Conservation (phyloP, 2,329 filamentous ascomycete genomes). For the Penicillium brevicompactum region DNA sequence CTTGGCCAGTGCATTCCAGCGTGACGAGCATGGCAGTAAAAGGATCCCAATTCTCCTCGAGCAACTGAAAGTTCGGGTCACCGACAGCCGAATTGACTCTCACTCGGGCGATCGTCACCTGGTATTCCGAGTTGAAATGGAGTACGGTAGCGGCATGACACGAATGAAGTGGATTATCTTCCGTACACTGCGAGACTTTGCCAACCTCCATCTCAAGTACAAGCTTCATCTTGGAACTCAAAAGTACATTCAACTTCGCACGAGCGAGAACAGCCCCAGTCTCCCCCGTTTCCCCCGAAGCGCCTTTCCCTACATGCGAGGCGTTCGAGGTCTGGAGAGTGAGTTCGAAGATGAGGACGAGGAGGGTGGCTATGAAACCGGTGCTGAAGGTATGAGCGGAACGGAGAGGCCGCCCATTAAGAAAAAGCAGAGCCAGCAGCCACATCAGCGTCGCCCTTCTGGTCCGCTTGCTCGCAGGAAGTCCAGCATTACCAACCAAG, state of each 20-base stretch:
- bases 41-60: conserved; percentile 93
- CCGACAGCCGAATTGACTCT: conserved; percentile 72
- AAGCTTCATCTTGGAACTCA: conserved; percentile 83
- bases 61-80: conserved; percentile 86
- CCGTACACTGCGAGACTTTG: conserved; percentile 83
- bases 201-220: conserved; percentile 91
- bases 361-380: conserved; percentile 49
- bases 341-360: conserved; percentile 72
- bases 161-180: conserved; percentile 96
- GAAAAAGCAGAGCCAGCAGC: conserved; percentile 43
- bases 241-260: conserved; percentile 72
- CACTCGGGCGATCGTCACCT: conserved; percentile 68
- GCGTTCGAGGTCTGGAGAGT: conserved; percentile 76
- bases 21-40: conserved; percentile 93
- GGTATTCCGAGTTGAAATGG: conserved; percentile 86
- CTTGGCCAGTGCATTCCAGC: conserved; percentile 94
- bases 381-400: conserved; percentile 70
- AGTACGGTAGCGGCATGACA: conserved; percentile 93
- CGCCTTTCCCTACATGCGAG: conserved; percentile 85
- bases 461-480: conserved; percentile 60
- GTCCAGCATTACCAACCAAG: conserved; percentile 53
- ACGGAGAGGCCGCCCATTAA: conserved; percentile 60
- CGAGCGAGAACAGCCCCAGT: conserved; percentile 70
- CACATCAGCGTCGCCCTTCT: conserved; percentile 52
- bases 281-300: conserved; percentile 88